Conservation (phyloP, 169 alveolate genomes). For the Perkinsus olseni region DNA sequence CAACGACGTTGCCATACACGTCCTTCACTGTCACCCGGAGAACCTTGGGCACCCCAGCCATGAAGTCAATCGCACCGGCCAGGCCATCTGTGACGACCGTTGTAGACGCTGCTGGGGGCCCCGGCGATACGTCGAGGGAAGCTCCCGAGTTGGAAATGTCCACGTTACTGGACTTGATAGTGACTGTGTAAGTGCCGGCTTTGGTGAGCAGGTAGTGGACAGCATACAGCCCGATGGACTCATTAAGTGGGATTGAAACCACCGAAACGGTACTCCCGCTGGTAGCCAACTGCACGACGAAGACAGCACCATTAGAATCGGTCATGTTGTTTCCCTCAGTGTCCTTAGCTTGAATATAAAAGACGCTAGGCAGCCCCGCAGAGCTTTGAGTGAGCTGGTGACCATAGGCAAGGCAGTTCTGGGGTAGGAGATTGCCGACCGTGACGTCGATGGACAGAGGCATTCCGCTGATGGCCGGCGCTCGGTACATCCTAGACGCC, state of each 20-base stretch:
- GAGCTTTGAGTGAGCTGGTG: neutral
- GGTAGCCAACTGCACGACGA: neutral
- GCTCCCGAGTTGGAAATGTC: neutral
- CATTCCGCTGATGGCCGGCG: neutral
- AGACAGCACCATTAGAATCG: neutral
- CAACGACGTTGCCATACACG: neutral
- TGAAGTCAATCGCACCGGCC: neutral
- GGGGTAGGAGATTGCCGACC: neutral
- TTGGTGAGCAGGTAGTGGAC: neutral
- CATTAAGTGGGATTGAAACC: neutral
- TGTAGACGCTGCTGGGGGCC: neutral
- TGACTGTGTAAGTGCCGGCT: neutral
- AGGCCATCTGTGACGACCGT: neutral
- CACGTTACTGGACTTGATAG: neutral
- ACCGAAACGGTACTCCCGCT: neutral
- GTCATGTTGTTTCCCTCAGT: neutral
- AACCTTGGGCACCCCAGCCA: neutral
- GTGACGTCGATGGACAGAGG: neutral
- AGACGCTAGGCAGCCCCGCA: neutral
- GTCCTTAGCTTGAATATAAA: slow-evolving; percentile 7
- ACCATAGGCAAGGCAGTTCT: neutral
- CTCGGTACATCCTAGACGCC: neutral
- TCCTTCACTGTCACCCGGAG: neutral
- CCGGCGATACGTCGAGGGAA: neutral
- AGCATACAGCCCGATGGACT: neutral